Base-by-base conservation (phyloP, 2,329 filamentous ascomycete species). In the Dactylellina haptotyla region DNA sequence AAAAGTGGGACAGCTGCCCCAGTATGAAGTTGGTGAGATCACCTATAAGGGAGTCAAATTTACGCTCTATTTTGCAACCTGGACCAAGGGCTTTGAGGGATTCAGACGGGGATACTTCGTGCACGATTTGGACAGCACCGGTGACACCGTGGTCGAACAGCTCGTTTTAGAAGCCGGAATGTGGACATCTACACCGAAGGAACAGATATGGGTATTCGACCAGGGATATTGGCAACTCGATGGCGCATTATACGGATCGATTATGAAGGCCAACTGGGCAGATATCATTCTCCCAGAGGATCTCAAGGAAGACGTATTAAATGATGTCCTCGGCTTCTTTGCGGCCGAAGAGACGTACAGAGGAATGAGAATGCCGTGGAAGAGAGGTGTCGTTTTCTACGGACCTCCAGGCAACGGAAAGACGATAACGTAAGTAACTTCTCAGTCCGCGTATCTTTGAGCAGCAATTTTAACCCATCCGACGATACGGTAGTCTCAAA, bases 171-270 rank as follows among this genome's bases (percentile, higher is more conserved):
- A 57, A 10, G 53, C 48, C 9, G 70, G 70, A 14, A 25, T 46
- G 32, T 75, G 70, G 70, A 67, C 62, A 12, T 26, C 41, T 10
- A 64, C 57, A 10, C 70, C 63, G 1, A 75, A 54, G 26, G 43
- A 86, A 25, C 87, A 90, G 80, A 84, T 90, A 28, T 87, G 87
- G 83, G 87, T 91, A 0, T 91, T 87, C 76, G 88, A 91, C 75
- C 78, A 83, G 12, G 87, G 87, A 2, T 82, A 71, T 39, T 91
- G 89, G 89, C 81, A 84, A 78, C 90, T 90, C 81, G 87, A 82
- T 77, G 81, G 80, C 2, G 86, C 88, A 75, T 82, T 91, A 20
- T 91, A 83, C 80, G 77, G 85, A 6, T 87, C 83, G 77, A 81
- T 85, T 14, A 82, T 83, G 77, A 84, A 85, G 48, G 81, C 87